Evolutionary conservation across 768 basidiomycete genomes (phyloP), one percentile per base, ranked within the genome.

Genomic region (Lentinula boryana): DNA sequence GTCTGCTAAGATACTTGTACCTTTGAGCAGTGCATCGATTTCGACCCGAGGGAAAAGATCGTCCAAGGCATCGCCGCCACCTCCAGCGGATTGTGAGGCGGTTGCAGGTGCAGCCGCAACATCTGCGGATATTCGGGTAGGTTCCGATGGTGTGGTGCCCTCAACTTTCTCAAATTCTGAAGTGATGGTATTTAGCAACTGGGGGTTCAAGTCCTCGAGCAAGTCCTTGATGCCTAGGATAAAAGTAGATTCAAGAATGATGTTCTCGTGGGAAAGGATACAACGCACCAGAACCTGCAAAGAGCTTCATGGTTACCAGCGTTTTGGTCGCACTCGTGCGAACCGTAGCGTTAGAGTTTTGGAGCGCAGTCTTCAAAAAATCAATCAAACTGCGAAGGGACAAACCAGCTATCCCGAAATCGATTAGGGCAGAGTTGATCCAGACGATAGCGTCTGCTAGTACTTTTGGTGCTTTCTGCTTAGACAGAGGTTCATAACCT

Each of bases 381-480:
- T 95, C 93, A 59, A 99, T 94, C 36, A 99, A 77, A 60, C 79
- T 83, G 58, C 93, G 83, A 35, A 98, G 79, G 4, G 90, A 85
- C 35, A 99, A 69, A 4, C 95, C 95, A 27, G 84, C 81, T 62
- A 95, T 91, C 43, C 97, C 97, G 70, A 99, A 99, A 60, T 98
- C 97, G 16, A 78, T 79, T 35, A 99, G 74, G 7, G 90, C 88
- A 36, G 85, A 82, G 61, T 94, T 93, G 61, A 97, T 83, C 95
- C 96, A 98, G 27, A 79, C 75, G 51, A 95, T 73, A 2, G 95
- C 88, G 70, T 99, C 97, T 0, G 95, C 93, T 36, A 98, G 81
- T 46, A 94, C 93, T 74, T 98, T 99, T 0, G 97, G 96, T 3
- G 97, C 96, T 71, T 99, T 99, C 71, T 95, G 94, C 73, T 95